Conservation (phyloP, 345 rosid species). For the Sonneratia alba region DNA sequence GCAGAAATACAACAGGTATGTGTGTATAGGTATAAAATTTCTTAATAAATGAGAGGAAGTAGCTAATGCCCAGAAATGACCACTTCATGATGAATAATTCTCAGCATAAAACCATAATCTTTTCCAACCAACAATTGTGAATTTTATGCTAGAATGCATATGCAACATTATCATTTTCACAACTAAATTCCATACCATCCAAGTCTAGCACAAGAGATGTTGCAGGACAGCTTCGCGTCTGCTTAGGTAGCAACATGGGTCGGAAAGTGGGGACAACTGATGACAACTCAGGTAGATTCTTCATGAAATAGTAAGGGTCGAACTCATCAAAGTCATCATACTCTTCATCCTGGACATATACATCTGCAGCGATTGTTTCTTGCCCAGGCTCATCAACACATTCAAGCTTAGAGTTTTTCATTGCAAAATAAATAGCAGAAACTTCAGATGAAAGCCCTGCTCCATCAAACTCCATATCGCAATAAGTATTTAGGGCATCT, state of each 20-base stretch:
- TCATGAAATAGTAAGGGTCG: conserved; percentile 86
- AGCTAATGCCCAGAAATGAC: not conserved
- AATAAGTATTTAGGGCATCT: conserved; percentile 24
- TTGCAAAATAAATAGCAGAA: conserved; percentile 90
- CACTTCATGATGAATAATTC: not conserved
- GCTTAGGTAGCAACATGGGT: conserved; percentile 74
- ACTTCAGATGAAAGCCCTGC: conserved; percentile 58
- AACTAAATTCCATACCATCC: conserved; percentile 54
- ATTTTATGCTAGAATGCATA: not conserved
- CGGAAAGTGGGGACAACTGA: conserved; percentile 86
- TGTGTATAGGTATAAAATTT: not conserved
- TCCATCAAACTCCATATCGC: conserved; percentile 43
- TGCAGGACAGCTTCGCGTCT: conserved; percentile 94
- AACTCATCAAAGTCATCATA: conserved; percentile 79
- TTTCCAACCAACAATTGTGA: not conserved
- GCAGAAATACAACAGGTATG: not conserved
- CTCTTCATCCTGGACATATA: conserved; percentile 60
- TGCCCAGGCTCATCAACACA: conserved; percentile 80
- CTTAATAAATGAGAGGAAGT: not conserved
- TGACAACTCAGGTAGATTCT: conserved; percentile 80
- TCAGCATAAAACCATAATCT: not conserved
- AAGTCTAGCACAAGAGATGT: conserved; percentile 90
- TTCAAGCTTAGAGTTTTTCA: conserved; percentile 93
- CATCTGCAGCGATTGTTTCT: conserved; percentile 58
- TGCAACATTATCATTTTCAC: not conserved